These are phyloP conservation scores for Aureobasidium uvarum DNA, from an alignment of 2,329 filamentous ascomycete species.

Conservation along the genomic window DNA sequence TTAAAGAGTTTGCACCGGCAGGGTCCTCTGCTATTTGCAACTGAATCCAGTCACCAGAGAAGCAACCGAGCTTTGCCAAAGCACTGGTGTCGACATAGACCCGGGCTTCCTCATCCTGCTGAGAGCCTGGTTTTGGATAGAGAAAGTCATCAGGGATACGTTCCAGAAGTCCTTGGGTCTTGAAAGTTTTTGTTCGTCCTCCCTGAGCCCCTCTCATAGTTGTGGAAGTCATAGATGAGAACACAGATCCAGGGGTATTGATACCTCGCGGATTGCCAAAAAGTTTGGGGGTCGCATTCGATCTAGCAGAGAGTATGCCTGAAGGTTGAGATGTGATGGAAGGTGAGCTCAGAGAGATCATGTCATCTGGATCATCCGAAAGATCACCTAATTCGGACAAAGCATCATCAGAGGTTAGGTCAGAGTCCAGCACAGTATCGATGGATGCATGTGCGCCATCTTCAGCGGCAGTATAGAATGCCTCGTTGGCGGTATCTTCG, in stretches of 20 bases:
- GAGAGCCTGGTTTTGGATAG: slow-evolving; percentile 76
- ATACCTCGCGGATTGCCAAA: slow-evolving; percentile 70
- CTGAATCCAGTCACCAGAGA: slow-evolving; percentile 95
- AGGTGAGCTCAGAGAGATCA: slow-evolving; percentile 84
- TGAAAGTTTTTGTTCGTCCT: slow-evolving; percentile 76
- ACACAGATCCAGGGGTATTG: slow-evolving; percentile 81
- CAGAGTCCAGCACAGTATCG: slow-evolving; percentile 33
- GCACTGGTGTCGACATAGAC: slow-evolving; percentile 88
- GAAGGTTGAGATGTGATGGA: slow-evolving; percentile 72
- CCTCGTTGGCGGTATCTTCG: slow-evolving; percentile 83
- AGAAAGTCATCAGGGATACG: slow-evolving; percentile 73
- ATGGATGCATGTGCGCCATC: slow-evolving; percentile 48
- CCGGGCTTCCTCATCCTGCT: slow-evolving; percentile 83
- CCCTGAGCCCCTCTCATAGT: slow-evolving; percentile 70
- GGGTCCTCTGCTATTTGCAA: slow-evolving; percentile 75
- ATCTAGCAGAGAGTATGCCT: slow-evolving; percentile 75
- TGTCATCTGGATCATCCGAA: slow-evolving; percentile 90
- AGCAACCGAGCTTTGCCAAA: slow-evolving; percentile 86
- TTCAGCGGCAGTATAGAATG: slow-evolving; percentile 90
- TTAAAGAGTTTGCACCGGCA: slow-evolving; percentile 37
- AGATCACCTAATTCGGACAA: slow-evolving; percentile 63
- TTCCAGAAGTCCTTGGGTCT: slow-evolving; percentile 71
- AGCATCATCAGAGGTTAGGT: slow-evolving; percentile 40
- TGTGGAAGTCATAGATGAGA: slow-evolving; percentile 81
- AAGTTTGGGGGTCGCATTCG: slow-evolving; percentile 77